Evolutionary conservation across 306 rosid species (phyloP).

Genomic region (Castanea sativa): DNA sequence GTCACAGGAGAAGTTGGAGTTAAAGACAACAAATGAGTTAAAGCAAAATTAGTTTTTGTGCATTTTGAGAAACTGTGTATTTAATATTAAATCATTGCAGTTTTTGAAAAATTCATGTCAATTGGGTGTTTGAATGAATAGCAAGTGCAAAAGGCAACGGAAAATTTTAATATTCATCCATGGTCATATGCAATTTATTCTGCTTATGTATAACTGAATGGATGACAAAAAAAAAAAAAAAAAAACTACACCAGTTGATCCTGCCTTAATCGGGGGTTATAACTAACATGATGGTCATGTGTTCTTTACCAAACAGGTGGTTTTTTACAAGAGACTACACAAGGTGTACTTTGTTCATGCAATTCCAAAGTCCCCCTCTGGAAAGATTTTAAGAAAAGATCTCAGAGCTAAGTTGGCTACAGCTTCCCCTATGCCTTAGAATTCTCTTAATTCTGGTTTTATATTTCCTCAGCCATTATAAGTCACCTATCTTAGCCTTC

Average conservation of each 20-base stretch:
- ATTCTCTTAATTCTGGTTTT: neutral
- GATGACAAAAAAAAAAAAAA: too few relatives aligned
- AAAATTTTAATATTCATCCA: too few relatives aligned
- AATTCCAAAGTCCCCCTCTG: slow-evolving; percentile 85
- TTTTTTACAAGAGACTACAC: slow-evolving; percentile 79
- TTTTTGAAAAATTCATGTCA: too few relatives aligned
- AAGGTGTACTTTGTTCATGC: slow-evolving; percentile 66
- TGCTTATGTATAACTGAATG: too few relatives aligned
- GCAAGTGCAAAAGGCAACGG: too few relatives aligned
- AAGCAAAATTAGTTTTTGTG: too few relatives aligned
- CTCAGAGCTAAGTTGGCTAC: slow-evolving; percentile 70
- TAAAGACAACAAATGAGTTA: too few relatives aligned
- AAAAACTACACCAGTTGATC: neutral
- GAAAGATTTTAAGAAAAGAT: slow-evolving; percentile 83
- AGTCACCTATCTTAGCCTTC: slow-evolving; percentile 4
- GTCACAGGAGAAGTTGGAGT: too few relatives aligned
- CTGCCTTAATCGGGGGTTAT: neutral
- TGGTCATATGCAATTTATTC: too few relatives aligned
- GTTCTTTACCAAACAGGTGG: slow-evolving; percentile 56
- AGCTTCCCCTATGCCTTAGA: slow-evolving; percentile 9
- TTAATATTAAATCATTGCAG: too few relatives aligned
- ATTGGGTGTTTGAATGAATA: too few relatives aligned
- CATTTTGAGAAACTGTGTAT: too few relatives aligned
- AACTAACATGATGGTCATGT: neutral
- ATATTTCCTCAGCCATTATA: neutral